These are phyloP conservation scores for Psilocybe azurescens DNA, from an alignment of 768 basidiomycete species.

Conservation along the genomic window DNA sequence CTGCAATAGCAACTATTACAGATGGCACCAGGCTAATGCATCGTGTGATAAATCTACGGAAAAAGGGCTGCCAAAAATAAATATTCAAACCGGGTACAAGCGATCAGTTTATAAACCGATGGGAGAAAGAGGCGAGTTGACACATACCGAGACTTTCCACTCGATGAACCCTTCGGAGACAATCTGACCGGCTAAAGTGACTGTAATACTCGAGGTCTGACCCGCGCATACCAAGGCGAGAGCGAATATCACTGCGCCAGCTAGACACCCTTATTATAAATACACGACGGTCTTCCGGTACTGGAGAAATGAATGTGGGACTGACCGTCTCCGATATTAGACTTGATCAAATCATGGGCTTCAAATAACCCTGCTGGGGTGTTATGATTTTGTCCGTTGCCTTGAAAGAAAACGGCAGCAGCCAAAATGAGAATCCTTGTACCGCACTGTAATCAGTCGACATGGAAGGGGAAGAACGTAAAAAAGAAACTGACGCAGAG, in stretches of 20 bases:
- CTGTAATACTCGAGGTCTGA: constrained; percentile 79
- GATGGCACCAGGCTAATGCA: constrained; percentile 73
- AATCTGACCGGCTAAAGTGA: constrained; percentile 80
- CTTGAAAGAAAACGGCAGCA: constrained; percentile 68
- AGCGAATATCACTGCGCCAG: constrained; percentile 74
- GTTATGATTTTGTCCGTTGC: constrained; percentile 33
- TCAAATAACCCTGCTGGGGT: constrained; percentile 72
- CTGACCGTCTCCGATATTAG: constrained; percentile 62
- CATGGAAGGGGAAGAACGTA: neutral
- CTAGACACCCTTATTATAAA: constrained; percentile 35
- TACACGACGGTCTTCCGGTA: neutral
- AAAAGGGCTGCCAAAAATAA: constrained; percentile 45
- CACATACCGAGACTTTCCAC: constrained; percentile 65
- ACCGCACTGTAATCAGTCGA: neutral
- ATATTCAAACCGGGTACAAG: constrained; percentile 6
- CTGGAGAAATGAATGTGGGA: neutral
- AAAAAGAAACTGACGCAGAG: constrained; percentile 49
- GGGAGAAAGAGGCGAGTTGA: neutral
- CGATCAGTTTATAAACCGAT: neutral
- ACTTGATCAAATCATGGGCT: constrained; percentile 64
- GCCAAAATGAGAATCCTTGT: constrained; percentile 73
- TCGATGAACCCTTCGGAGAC: constrained; percentile 82
- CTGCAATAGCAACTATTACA: constrained; percentile 65
- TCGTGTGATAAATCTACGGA: constrained; percentile 75
- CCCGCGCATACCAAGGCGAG: constrained; percentile 77